phyloP scores from a whole-genome alignment of 495 filamentous ascomycete species.

The Sporormia fimetaria region DNA sequence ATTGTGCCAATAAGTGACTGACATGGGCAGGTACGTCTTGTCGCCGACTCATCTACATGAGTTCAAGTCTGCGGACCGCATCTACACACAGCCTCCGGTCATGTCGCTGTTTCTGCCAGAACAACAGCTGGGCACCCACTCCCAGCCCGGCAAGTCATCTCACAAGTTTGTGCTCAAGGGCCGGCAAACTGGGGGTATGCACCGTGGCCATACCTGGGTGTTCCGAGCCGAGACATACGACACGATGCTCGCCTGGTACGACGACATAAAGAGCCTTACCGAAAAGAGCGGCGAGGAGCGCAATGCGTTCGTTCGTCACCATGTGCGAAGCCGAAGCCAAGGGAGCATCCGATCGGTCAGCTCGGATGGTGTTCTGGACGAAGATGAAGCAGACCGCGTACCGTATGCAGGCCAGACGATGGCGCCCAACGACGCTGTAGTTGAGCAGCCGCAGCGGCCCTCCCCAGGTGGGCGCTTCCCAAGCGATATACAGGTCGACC shows the following conservation, averaged over 20 bases:
- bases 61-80: constrained; percentile 80
- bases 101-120: constrained; percentile 95
- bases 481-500: constrained; percentile 69
- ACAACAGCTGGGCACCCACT: constrained; percentile 89
- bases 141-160: constrained; percentile 69
- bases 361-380: constrained; percentile 68
- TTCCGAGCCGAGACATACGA: constrained; percentile 92
- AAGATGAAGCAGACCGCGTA: constrained; percentile 67
- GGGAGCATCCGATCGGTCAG: constrained; percentile 53
- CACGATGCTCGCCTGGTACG: constrained; percentile 94
- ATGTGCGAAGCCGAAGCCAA: constrained; percentile 63
- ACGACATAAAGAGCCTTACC: constrained; percentile 77
- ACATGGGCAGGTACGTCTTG: constrained; percentile 70
- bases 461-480: constrained; percentile 84
- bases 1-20: constrained; percentile 30
- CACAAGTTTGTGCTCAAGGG: constrained; percentile 98
- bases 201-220: constrained; percentile 94
- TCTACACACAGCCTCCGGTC: constrained; percentile 62
- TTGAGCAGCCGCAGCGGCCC: constrained; percentile 43
- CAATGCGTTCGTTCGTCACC: constrained; percentile 69
- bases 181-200: constrained; percentile 83
- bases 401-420: constrained; percentile 35
- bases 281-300: constrained; percentile 84
- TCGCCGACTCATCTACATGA: constrained; percentile 96
- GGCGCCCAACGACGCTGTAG: constrained; percentile 18